Percentiles rank a stretch among this genome's conserved stretches.
These are phyloP conservation scores for Hysterium pulicare DNA, from an alignment of 2,329 filamentous ascomycete genomes.

Conservation along the genomic window DNA sequence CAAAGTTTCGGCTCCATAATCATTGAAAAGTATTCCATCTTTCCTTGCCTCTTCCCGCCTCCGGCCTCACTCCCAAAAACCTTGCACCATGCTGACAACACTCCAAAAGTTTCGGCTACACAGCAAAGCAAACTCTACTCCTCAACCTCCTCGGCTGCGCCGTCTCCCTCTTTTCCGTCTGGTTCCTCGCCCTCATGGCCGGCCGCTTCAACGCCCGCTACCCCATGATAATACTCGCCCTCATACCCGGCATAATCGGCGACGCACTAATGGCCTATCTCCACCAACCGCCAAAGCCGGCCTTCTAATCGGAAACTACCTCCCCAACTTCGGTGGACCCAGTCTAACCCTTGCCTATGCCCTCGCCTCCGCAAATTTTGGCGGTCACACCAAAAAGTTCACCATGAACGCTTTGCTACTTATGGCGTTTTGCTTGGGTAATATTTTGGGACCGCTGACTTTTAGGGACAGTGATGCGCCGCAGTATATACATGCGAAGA, in stretches of 20 bases:
- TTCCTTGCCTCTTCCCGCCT: no score
- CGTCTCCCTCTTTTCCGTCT: slow-evolving; percentile 49
- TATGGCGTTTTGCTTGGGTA: slow-evolving; percentile 53
- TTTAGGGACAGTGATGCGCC: slow-evolving; percentile 50
- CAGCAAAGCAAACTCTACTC: slow-evolving; percentile 73
- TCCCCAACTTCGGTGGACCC: slow-evolving; percentile 54
- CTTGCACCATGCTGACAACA: no score
- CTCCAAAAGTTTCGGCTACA: no score
- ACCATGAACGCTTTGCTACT: slow-evolving; percentile 51
- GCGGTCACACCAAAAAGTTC: slow-evolving; percentile 56
- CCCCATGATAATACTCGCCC: slow-evolving; percentile 55
- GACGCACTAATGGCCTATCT: slow-evolving; percentile 51
- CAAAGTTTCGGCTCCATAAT: slow-evolving; percentile 26
- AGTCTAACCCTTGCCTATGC: slow-evolving; percentile 54
- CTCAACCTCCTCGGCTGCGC: slow-evolving; percentile 60
- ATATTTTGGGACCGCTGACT: slow-evolving; percentile 55
- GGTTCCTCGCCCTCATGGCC: slow-evolving; percentile 46
- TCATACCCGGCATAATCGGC: slow-evolving; percentile 54
- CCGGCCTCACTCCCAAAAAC: no score
- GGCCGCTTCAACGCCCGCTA: slow-evolving; percentile 53
- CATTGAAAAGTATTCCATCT: not conserved
- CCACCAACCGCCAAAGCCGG: slow-evolving; percentile 60
- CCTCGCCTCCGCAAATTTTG: slow-evolving; percentile 53
- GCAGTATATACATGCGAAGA: no score
- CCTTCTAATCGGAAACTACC: slow-evolving; percentile 55